Evolutionary conservation across 768 basidiomycete genomes (phyloP), one percentile per base, ranked within the genome.

Genomic region (Lepiota venenata): DNA sequence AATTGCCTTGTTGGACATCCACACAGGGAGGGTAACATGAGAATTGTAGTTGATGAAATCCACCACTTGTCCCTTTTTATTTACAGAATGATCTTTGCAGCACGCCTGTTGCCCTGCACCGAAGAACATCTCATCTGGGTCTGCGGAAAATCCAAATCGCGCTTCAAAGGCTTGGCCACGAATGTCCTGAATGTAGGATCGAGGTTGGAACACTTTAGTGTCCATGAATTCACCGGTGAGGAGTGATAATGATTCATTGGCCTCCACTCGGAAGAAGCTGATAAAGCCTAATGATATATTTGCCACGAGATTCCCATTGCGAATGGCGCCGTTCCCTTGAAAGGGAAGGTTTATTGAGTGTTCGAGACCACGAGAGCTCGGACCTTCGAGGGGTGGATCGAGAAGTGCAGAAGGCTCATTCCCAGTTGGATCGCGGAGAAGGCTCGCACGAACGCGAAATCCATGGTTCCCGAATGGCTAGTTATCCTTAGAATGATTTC

Each of bases 41-140:
- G 70, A 70, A 49, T 73, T 71, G 51, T 61, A 73, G 46, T 71
- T 71, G 32, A 71, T 65, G 16, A 73, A 51, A 54, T 73, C 71
- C 15, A 71, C 63, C n/a, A 68, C 66, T 47, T 73, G 69, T 2
- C 69, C 67, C 61, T 73, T 73, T 63, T 72, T 70, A 55, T 72
- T 72, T 2, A 73, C 66, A 0, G 68, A 63, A 52, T 71, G 59
- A 46, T 72, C 71, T 12, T 63, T 67, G 56, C 71, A 72, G 54
- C 71, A 71, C 9, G 70, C 64, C 41, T 72, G 72, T 56, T 73
- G 70, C 2, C 72, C 72, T 5, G 62, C 58, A 3, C 71, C 72
- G 58, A 67, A 71, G 51, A 73, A 67, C 52, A 69, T 68, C 45
- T 73, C 71, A 21, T 68, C 63, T 12, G 67, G 64, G 52, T 66